Evolutionary conservation across 1,284 basidiomycete genomes (phyloP), one percentile per base, ranked within the genome.

Genomic region (Pterulicium gracile): DNA sequence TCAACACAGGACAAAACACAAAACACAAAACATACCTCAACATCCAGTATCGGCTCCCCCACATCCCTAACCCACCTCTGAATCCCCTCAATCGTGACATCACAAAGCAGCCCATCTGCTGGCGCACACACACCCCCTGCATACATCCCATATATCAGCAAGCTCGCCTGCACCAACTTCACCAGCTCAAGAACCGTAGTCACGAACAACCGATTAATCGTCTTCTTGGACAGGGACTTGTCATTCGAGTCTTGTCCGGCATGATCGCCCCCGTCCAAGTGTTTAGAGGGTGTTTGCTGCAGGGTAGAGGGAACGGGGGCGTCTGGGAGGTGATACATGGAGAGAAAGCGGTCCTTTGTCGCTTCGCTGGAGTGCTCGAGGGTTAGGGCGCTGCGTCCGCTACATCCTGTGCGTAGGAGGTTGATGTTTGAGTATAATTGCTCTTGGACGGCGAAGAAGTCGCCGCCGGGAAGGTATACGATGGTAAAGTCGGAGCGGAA

Each of bases 401-500:
- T 78, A 56, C 81, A 84, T 2, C 85, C 85, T 75, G 87, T 81
- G 14, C 86, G 73, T 39, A 86, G 69, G 14, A 89, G 67, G 57
- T 82, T 81, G 52, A 88, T 84, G 55, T 89, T 89, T 42, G 79
- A 70, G 59, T 83, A 86, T 21, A 89, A 71, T 49, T 77, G 77
- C 50, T 82, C 75, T 49, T 72, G 71, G 24, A 71, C 67, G 22
- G 70, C 68, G 17, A 76, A 65, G 59, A 80, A 83, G 57, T 81
- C 70, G 21, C 87, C 87, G 43, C 69, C 63, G 0, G 84, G 84
- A 47, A 89, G 77, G 49, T 73, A 77, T 17, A 89, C 81, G 49
- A 88, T 85, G 46, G 83, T 85, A 57, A 79, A 85, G 65, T 89
- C 86, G 2, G 84, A 88, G 45, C 82, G 82, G 59, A 89, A 89